phyloP scores from a whole-genome alignment of 805 yeast species.

The Starmerella powellii region DNA sequence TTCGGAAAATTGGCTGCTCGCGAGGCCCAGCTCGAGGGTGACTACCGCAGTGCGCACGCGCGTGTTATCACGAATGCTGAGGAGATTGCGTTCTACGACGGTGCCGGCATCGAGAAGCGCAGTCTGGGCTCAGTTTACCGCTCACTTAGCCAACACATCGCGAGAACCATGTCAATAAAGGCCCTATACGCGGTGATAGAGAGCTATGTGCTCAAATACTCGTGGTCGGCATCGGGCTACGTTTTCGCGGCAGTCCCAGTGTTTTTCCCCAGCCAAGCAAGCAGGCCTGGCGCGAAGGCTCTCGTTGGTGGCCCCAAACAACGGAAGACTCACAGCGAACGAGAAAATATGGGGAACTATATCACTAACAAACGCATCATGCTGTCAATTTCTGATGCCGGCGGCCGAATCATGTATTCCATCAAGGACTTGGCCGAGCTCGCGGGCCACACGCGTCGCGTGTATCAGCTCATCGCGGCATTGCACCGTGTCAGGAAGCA shows the following conservation, averaged over 20 bases:
- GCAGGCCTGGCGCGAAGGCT: conserved; percentile 16
- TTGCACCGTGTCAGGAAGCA: conserved; percentile 70
- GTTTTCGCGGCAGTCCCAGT: conserved; percentile 83
- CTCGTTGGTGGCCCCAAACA: conserved; percentile 14
- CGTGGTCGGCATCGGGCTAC: conserved; percentile 95
- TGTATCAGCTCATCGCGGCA: conserved; percentile 61
- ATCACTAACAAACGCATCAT: conserved; percentile 81
- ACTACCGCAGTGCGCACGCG: conserved; percentile 73
- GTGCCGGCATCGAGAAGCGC: conserved; percentile 61
- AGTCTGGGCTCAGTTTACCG: conserved; percentile 51
- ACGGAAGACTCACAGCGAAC: conserved; percentile 21
- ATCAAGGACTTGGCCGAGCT: conserved; percentile 83
- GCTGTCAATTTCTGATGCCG: conserved; percentile 89
- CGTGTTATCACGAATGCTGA: conserved; percentile 80
- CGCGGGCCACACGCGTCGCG: conserved; percentile 81
- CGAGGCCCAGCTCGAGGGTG: conserved; percentile 74
- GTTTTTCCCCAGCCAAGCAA: conserved; percentile 42
- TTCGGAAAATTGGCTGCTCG: conserved; percentile 65
- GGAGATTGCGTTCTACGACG: conserved; percentile 89
- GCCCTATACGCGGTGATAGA: conserved; percentile 64
- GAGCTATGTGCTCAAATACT: conserved; percentile 75
- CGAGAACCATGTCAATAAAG: conserved; percentile 44
- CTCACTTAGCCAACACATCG: conserved; percentile 43
- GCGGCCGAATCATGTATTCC: conserved; percentile 86
- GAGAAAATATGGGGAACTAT: conserved; percentile 64